These are phyloP conservation scores for Xylaria sp. DNA, from an alignment of 2,329 filamentous ascomycete genomes.

Conservation along the genomic window DNA sequence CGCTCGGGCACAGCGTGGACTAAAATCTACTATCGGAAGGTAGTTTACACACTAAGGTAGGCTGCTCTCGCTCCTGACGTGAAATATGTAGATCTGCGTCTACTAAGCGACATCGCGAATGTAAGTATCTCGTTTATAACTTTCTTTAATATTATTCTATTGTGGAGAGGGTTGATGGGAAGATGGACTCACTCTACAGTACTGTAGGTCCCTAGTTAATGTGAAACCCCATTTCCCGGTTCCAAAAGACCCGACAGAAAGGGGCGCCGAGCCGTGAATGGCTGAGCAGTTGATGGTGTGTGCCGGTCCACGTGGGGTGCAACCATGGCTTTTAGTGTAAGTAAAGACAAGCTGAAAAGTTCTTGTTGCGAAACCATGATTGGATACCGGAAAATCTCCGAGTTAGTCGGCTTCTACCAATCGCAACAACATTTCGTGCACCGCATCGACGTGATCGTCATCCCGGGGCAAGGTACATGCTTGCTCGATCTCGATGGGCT, in stretches of 20 bases:
- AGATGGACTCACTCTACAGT: neutral
- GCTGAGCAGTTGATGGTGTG: too few relatives aligned
- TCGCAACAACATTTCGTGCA: neutral
- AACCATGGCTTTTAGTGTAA: neutral
- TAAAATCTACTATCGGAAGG: neutral
- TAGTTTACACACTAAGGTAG: neutral
- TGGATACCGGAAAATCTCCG: neutral
- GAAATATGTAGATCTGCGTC: neutral
- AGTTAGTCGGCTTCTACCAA: neutral
- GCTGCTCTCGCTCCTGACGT: neutral
- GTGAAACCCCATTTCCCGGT: neutral
- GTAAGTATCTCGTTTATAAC: neutral
- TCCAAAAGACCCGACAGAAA: neutral
- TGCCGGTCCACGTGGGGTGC: slow-evolving; percentile 19
- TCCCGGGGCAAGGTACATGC: slow-evolving; percentile 10
- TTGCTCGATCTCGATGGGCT: neutral
- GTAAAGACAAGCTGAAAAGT: slow-evolving; percentile 2
- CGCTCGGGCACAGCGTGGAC: neutral
- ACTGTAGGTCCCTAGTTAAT: too few relatives aligned
- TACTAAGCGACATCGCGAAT: neutral
- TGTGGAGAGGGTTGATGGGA: neutral
- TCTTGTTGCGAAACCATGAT: neutral
- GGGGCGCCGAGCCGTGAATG: neutral
- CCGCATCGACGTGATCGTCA: neutral
- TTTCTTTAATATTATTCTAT: neutral